Evolutionary conservation across 2,329 filamentous ascomycete species (phyloP).

Genomic region (Aspergillus caelatus): DNA sequence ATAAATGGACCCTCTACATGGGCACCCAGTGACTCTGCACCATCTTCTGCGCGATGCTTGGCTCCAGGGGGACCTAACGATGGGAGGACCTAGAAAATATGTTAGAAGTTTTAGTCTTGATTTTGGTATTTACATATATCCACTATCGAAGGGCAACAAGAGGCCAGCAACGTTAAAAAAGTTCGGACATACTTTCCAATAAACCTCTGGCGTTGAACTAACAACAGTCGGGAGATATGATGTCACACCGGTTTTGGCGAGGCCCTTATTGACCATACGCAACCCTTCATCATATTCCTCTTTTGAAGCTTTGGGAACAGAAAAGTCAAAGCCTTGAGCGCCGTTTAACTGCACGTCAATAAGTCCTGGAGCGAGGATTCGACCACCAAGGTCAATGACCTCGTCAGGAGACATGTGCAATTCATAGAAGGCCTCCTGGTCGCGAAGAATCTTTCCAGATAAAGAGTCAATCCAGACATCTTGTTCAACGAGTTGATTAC

Average conservation of each 20-base stretch:
- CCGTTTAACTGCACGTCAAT: constrained; percentile 94
- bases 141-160: background rate
- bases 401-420: constrained; percentile 63
- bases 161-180: background rate
- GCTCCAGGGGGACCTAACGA: constrained; percentile 73
- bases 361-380: constrained; percentile 81
- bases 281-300: constrained; percentile 73
- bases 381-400: constrained; percentile 77
- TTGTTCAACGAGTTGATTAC: constrained; percentile 67
- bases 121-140: background rate
- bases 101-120: background rate
- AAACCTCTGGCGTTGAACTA: constrained; percentile 78
- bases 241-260: constrained; percentile 81
- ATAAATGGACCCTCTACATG: constrained; percentile 93
- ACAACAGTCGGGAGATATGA: constrained; percentile 80
- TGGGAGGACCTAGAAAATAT: constrained; percentile 59
- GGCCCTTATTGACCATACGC: constrained; percentile 67
- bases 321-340: constrained; percentile 91
- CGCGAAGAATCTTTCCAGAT: constrained; percentile 79
- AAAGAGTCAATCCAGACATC: constrained; percentile 88
- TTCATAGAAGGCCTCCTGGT: constrained; percentile 60
- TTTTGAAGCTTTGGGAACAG: constrained; percentile 68
- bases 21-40: constrained; percentile 84
- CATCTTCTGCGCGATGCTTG: constrained; percentile 62
- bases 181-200: constrained; percentile 64